Base-by-base conservation (phyloP, 371 early-diverging fungal species). In the Neoconidiobolus thromboides region DNA sequence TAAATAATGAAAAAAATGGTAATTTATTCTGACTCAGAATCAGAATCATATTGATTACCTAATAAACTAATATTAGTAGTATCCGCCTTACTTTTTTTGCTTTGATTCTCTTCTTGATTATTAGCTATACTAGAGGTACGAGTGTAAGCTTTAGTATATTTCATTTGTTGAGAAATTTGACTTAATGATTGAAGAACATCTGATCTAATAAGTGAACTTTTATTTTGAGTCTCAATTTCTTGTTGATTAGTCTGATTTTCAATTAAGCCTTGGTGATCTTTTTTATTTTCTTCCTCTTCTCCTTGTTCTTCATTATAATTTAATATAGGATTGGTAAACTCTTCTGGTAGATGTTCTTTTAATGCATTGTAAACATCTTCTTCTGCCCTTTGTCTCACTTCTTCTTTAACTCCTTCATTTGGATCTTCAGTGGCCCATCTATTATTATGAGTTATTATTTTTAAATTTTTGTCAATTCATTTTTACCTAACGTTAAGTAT, bases 391-490 rank as follows among this genome's bases (percentile, higher is more conserved):
- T 77, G 71, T 41, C 76, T 74, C 59, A 65, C 68, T 38, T 73
- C 71, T 7, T 67, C 74, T 41, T 75, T 74, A 1, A 71, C 71
- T 55, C 68, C 68, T 5, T 87, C 82, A 65, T 87, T 86, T 1
- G 87, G 86, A 66, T 88, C 87, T 56, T 85, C 86, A 0, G 81
- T 82, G 1, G 91, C 91, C 91, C 91, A 90, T 60, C 83, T 26
- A 26, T 26, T 26, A 26, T 26, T 26, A 26, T 26, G 26, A 26
- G 26, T 26, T 26, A 26, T 26, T 26, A 26, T 26, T 26, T 26
- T 26, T 26, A 26, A 26, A 26, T 26, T 26, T 26, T 26, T 26
- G 26, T 26, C 26, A 26, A 26, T 26, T 26, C 26, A 26, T 26
- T 26, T 26, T 26, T 26, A 26, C 26, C 26, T 26, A 26, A 26